phyloP scores from a whole-genome alignment of 2,329 filamentous ascomycete species.

The Nakataea oryzae region DNA sequence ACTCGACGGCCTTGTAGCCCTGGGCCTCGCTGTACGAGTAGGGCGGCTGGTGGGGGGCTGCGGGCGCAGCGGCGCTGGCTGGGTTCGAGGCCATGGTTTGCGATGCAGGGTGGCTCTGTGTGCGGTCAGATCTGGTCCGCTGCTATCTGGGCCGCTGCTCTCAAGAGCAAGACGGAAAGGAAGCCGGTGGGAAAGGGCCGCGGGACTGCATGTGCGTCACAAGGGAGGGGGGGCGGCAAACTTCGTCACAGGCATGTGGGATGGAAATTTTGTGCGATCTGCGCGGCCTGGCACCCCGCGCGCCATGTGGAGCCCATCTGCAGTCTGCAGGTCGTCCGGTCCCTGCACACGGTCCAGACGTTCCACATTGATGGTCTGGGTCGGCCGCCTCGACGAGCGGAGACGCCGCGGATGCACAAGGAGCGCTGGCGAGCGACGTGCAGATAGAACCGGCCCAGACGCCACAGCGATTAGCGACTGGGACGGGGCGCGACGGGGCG shows the following conservation, averaged over 20 bases:
- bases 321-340: no score
- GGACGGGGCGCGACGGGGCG: no score
- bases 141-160: no score
- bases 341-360: not conserved
- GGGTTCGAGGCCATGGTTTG: not conserved
- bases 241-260: no score
- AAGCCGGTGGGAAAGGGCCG: not conserved
- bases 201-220: not conserved
- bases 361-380: not conserved
- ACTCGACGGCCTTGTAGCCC: slow-evolving; percentile 29
- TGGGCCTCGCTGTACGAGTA: slow-evolving; percentile 31
- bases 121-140: no score
- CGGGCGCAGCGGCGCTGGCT: slow-evolving; percentile 5
- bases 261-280: not conserved
- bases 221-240: not conserved
- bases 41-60: slow-evolving; percentile 33
- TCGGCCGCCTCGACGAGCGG: not conserved
- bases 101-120: not conserved
- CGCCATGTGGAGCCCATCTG: not conserved
- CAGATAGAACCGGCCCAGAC: not conserved
- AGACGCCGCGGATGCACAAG: not conserved
- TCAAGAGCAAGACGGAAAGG: no score
- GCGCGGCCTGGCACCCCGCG: no score
- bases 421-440: not conserved
- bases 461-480: no score